These are phyloP conservation scores for Calonectria hongkongensis DNA, from an alignment of 2,329 filamentous ascomycete genomes.

Conservation along the genomic window DNA sequence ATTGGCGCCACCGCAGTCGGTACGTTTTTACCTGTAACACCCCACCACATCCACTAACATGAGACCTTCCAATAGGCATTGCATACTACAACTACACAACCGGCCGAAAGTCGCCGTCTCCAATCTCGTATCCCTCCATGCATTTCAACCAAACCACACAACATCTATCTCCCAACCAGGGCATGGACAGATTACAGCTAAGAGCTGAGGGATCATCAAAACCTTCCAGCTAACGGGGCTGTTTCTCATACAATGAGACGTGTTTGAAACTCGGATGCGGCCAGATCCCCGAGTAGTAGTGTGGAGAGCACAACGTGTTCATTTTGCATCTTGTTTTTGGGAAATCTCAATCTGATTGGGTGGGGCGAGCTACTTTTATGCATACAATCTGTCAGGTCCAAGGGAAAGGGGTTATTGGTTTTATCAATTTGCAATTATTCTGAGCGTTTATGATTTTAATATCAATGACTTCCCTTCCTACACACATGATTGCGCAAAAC, in stretches of 20 bases:
- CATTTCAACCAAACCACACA: neutral
- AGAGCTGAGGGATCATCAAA: neutral
- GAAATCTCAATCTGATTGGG: neutral
- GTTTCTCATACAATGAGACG: neutral
- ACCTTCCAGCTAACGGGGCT: constrained; percentile 2
- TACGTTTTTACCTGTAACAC: neutral
- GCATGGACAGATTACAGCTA: neutral
- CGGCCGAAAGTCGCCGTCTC: neutral
- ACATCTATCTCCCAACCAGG: neutral
- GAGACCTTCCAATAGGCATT: neutral
- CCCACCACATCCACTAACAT: constrained; percentile 5
- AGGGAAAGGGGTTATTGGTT: constrained; percentile 6
- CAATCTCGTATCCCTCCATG: constrained; percentile 1
- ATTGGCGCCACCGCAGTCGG: constrained; percentile 27
- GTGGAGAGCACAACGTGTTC: neutral
- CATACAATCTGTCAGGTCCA: neutral
- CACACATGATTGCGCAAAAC: neutral
- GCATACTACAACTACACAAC: constrained; percentile 22
- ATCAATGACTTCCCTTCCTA: neutral
- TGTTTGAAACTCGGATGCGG: neutral
- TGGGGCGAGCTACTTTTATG: neutral
- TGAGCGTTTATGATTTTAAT: constrained; percentile 1
- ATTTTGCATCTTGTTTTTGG: neutral
- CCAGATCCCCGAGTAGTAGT: neutral
- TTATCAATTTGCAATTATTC: neutral